A percentile compares a stretch with the other conserved stretches of the same genome.
These are phyloP conservation scores for Tetracladium setigerum DNA, from an alignment of 495 filamentous ascomycete genomes.

Conservation along the genomic window DNA sequence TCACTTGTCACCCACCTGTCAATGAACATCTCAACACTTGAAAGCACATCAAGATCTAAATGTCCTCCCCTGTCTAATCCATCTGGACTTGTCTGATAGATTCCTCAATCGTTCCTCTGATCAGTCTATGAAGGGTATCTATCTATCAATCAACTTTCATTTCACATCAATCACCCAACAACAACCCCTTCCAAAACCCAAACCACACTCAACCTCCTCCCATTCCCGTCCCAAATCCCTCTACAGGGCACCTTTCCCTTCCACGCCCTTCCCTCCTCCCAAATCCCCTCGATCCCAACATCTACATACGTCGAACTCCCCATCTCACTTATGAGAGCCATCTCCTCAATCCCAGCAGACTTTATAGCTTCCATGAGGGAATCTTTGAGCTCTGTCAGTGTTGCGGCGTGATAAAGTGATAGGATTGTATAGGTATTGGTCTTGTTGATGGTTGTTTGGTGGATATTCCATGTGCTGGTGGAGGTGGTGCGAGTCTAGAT, in stretches of 20 bases:
- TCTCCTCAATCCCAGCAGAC: neutral
- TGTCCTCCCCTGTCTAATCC: too few relatives aligned
- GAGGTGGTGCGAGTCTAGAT: neutral
- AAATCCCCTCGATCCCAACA: neutral
- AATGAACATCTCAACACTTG: too few relatives aligned
- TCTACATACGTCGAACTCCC: neutral
- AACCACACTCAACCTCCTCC: neutral
- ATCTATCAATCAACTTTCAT: too few relatives aligned
- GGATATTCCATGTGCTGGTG: neutral
- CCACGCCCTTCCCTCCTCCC: neutral
- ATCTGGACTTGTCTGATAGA: too few relatives aligned
- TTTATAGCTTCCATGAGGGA: slow-evolving; percentile 1
- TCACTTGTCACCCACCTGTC: too few relatives aligned
- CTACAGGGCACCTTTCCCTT: neutral
- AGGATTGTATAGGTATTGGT: slow-evolving; percentile 3
- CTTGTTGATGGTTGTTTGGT: slow-evolving; percentile 8
- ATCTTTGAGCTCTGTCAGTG: neutral
- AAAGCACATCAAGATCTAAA: too few relatives aligned
- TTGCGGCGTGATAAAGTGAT: neutral
- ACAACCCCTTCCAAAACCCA: too few relatives aligned
- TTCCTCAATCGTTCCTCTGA: too few relatives aligned
- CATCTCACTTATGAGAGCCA: neutral
- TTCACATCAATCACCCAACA: too few relatives aligned
- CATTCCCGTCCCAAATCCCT: neutral
- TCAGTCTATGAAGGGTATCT: too few relatives aligned